A percentile compares a stretch with the other conserved stretches of the same genome.
phyloP scores from a whole-genome alignment of 2,329 filamentous ascomycete genomes.

The Tolypocladium nubicola region DNA sequence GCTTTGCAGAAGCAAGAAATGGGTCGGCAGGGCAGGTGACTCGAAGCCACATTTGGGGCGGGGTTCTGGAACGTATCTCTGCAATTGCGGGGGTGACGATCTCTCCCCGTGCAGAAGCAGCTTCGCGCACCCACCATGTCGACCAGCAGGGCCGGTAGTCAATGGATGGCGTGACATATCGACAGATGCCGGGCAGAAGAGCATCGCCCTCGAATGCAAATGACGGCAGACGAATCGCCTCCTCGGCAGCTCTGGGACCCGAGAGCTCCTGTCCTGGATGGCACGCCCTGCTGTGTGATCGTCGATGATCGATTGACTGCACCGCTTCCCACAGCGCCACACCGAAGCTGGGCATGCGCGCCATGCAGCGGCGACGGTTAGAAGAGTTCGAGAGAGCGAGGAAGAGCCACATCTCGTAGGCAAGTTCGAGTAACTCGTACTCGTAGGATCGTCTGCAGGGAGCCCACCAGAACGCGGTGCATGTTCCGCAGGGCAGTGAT shows the following conservation, averaged over 20 bases:
- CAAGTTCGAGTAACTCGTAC: neutral
- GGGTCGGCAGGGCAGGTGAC: conserved; percentile 5
- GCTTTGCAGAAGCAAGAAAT: neutral
- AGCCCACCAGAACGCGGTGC: neutral
- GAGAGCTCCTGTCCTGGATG: neutral
- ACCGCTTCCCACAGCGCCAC: neutral
- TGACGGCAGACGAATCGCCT: neutral
- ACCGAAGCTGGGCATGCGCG: neutral
- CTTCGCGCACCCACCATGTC: neutral
- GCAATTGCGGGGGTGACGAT: conserved; percentile 5
- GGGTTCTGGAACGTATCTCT: conserved; percentile 3
- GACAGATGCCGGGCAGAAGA: neutral
- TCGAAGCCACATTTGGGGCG: conserved; percentile 6
- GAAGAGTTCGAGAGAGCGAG: neutral
- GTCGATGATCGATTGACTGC: conserved; percentile 1
- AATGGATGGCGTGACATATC: neutral
- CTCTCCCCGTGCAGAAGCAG: neutral
- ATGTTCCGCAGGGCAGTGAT: neutral
- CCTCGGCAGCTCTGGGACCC: neutral
- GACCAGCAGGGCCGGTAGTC: neutral
- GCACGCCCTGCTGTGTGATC: neutral
- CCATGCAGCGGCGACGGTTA: neutral
- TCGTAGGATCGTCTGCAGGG: neutral
- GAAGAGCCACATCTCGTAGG: neutral
- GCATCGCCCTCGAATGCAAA: neutral